Evolutionary conservation across 2,329 filamentous ascomycete genomes (phyloP), one percentile per base, ranked within the genome.

Genomic region (Meredithiella fracta): DNA sequence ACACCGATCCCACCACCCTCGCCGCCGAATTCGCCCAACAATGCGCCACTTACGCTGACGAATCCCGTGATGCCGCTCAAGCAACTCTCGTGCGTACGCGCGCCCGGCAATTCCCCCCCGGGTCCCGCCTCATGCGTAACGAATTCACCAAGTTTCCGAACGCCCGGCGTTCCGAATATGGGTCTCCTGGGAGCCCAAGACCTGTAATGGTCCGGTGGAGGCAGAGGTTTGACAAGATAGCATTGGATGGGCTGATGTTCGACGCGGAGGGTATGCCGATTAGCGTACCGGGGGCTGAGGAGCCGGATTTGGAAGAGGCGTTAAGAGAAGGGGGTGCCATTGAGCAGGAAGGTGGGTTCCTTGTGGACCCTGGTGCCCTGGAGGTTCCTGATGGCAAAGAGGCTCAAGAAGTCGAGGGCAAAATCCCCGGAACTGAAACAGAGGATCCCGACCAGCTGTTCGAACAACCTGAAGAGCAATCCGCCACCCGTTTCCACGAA

Each of bases 181-280:
- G 25, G 3, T 2, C 7, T 1, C 9, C n/a, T 8, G 5, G 17
- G 14, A 37, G 17, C 2, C 25, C 23, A 9, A 17, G 22, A 3
- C 17, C 15, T 9, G 15, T 17, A 20, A 23, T 38, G 50, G 31
- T 52, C 15, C 9, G 14, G 38, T 52, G 50, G 50, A 37, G 50
- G n/a, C 25, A 38, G 20, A 37, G 7, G n/a, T 52, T 52, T 38
- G n/a, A 52, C 5, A 59, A 53, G 42, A 56, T 59, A 40, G 47
- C 42, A 8, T 3, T 40, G 17, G 51, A 59, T 6, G 57, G 57
- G 9, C 44, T 59, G 9, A 53, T 59, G 54, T 59, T 59, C 38
- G 57, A 54, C 25, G 51, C 44, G 4, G 3, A 53, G 4, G 57
- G 57, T 29, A 3, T 17, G 29, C 55, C 49, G n/a, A 38, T 52